Evolutionary conservation across 2,329 filamentous ascomycete genomes (phyloP).

Genomic region (Ampelomyces quisqualis): DNA sequence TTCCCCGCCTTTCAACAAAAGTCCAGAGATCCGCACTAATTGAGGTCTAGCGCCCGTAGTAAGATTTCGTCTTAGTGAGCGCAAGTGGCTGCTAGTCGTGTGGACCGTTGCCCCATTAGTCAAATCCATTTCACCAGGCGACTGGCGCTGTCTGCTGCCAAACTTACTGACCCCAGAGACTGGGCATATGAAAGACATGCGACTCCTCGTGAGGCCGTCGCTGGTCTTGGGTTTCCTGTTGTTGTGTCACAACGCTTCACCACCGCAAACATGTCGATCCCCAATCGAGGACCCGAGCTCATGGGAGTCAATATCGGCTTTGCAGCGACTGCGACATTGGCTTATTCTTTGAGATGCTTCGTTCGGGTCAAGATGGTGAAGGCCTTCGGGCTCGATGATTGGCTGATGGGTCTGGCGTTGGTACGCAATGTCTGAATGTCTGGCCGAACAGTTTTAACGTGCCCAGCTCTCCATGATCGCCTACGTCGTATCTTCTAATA

Average conservation of each 20-base stretch:
- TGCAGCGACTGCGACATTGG: constrained; percentile 23
- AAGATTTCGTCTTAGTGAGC: background rate
- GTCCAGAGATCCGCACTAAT: too few relatives aligned
- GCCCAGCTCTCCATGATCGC: constrained; percentile 25
- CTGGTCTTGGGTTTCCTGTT: constrained; percentile 9
- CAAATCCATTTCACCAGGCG: constrained; percentile 26
- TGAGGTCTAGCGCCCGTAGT: too few relatives aligned
- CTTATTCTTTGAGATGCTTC: constrained; percentile 32
- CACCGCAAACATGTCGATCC: constrained; percentile 28
- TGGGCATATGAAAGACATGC: constrained; percentile 19
- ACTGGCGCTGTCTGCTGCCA: constrained; percentile 11
- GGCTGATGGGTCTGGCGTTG: constrained; percentile 36
- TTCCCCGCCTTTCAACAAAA: too few relatives aligned
- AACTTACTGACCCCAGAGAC: constrained; percentile 13
- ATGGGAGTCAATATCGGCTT: constrained; percentile 34
- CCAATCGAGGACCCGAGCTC: constrained; percentile 39
- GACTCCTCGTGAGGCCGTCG: constrained; percentile 7
- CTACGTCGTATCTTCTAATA: constrained; percentile 28
- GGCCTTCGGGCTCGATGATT: constrained; percentile 41
- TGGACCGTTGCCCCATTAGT: constrained; percentile 1
- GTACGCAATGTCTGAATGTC: constrained; percentile 15
- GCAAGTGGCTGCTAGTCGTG: constrained; percentile 1
- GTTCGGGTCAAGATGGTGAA: constrained; percentile 39
- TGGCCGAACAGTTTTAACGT: constrained; percentile 3
- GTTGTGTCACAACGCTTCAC: constrained; percentile 6